Evolutionary conservation across 2,329 filamentous ascomycete species (phyloP), one percentile per base, ranked within the genome.

Genomic region (Leptodontidium sp.): DNA sequence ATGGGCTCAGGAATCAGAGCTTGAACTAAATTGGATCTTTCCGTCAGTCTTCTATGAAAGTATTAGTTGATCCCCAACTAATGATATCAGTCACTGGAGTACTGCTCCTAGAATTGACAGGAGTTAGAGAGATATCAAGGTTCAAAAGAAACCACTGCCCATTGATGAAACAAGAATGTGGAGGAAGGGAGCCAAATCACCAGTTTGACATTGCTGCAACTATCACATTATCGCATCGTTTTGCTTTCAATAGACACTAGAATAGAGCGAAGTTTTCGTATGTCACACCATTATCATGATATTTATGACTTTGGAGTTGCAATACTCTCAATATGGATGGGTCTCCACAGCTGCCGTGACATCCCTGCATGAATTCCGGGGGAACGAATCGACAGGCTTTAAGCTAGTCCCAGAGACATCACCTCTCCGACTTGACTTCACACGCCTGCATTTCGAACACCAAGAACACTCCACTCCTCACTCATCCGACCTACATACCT

Each of bases 21-120:
- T 73, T 32, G 64, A 64, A 38, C 72, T 68, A 1, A 69, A 67
- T 1, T 77, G 73, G 74, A 65, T 77, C 2, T 78, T 77, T 67
- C 76, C 76, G 73, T 75, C 66, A 65, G 73, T 73, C 24, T 26
- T 57, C 7, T 26, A 12, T 4, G 14, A 45, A 29, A 47, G 0
- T 2, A 21, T 12, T 11, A 11, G 6, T 5, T 49, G 47, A 24
- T 9, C 35, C 26, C 57, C 38, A 49, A 38, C 68, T 66, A 50
- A 67, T 29, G 6, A 29, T 45, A 43, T 7, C 15, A 73, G 72
- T 9, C 68, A 72, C 53, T 75, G 73, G 73, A 67, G 69, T 3
- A 57, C 67, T 64, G 73, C 73, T 26, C 73, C 72, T 35, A 66
- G 66, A 52, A 69, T 47, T 47, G 68, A 68, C 50, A 63, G 26